phyloP scores from a whole-genome alignment of 2,329 filamentous ascomycete genomes.

The Hymenoscyphus scutula region DNA sequence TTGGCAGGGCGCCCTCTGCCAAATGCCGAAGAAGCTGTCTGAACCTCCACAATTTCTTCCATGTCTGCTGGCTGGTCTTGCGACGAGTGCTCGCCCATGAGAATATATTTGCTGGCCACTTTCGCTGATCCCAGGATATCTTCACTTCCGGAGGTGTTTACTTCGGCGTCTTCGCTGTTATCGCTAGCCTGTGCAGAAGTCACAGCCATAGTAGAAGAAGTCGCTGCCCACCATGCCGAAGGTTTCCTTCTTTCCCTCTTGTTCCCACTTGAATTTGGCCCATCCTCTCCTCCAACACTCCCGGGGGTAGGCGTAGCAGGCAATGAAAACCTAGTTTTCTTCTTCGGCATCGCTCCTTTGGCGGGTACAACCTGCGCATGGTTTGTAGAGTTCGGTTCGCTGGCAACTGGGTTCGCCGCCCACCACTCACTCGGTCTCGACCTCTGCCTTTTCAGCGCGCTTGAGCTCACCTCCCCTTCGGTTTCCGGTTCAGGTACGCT shows the following conservation, averaged over 20 bases:
- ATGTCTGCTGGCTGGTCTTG: slow-evolving; percentile 5
- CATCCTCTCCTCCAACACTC: background rate
- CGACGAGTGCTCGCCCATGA: background rate
- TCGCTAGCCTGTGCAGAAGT: background rate
- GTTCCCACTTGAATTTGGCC: background rate
- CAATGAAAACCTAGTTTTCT: background rate
- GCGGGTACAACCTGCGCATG: background rate
- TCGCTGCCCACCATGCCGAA: slow-evolving; percentile 19
- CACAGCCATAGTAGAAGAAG: background rate
- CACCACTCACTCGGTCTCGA: background rate
- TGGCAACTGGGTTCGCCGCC: background rate
- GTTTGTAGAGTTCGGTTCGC: background rate
- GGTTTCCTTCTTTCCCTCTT: slow-evolving; percentile 19
- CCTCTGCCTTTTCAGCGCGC: background rate
- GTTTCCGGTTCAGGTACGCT: background rate
- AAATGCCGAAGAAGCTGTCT: slow-evolving; percentile 27
- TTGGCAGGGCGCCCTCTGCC: slow-evolving; percentile 12
- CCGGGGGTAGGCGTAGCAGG: background rate
- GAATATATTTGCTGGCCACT: background rate
- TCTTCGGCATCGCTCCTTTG: background rate
- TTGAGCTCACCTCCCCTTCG: background rate
- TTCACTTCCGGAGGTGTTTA: slow-evolving; percentile 2
- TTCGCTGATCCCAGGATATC: slow-evolving; percentile 5
- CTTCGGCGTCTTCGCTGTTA: background rate
- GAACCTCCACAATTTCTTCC: slow-evolving; percentile 19